Evolutionary conservation across 2,329 filamentous ascomycete species (phyloP).

Genomic region (Colletotrichum karsti): DNA sequence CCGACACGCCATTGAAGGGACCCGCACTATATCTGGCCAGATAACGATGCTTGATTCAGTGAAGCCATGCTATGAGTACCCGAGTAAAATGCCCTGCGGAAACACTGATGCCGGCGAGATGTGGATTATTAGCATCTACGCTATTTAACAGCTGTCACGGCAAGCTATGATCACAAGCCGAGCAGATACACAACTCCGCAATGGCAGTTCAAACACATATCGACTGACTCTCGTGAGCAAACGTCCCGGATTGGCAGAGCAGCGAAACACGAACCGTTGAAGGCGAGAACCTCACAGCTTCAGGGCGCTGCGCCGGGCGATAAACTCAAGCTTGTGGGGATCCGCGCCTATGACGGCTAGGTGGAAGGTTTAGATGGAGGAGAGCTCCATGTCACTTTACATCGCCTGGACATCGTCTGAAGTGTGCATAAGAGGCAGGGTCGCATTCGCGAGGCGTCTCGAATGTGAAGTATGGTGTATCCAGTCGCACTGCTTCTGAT

Average conservation of each 20-base stretch:
- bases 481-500: neutral
- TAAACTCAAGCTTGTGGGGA: slow-evolving; percentile 10
- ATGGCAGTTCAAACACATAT: neutral
- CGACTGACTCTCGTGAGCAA: neutral
- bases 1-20: neutral
- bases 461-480: slow-evolving; percentile 6
- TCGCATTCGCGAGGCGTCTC: neutral
- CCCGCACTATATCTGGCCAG: neutral
- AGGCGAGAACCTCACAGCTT: neutral
- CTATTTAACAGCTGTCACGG: neutral
- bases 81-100: neutral
- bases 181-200: neutral
- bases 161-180: neutral
- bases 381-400: neutral
- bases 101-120: neutral
- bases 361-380: neutral
- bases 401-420: slow-evolving; percentile 2
- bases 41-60: neutral
- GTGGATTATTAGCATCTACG: neutral
- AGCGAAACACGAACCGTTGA: neutral
- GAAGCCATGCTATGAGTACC: neutral
- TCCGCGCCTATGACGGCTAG: neutral
- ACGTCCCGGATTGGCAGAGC: neutral
- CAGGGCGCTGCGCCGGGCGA: neutral
- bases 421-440: neutral